Evolutionary conservation across 2,329 filamentous ascomycete species (phyloP).

Genomic region (Cladosporium sp.): DNA sequence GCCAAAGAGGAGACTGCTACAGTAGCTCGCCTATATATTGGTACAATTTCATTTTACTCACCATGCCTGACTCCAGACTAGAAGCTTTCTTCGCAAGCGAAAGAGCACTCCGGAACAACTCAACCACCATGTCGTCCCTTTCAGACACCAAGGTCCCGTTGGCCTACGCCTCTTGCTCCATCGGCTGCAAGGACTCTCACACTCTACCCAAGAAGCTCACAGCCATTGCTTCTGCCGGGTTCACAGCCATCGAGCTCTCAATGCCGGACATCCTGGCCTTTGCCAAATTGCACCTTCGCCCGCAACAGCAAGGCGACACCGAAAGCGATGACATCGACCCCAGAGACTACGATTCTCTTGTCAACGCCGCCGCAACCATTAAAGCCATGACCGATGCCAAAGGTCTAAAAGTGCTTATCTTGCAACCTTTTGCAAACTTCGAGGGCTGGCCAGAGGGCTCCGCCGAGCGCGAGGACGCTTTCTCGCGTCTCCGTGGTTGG

Average conservation of each 20-base stretch:
- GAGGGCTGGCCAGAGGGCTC: conserved; percentile 69
- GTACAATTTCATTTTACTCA: not conserved
- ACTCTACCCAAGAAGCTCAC: conserved; percentile 62
- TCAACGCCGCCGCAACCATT: conserved; percentile 57
- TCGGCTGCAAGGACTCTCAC: conserved; percentile 51
- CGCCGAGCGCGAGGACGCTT: conserved; percentile 62
- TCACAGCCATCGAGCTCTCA: conserved; percentile 70
- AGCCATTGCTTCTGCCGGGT: conserved; percentile 66
- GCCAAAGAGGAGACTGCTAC: not conserved
- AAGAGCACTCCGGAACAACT: conserved; percentile 9
- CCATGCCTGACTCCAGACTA: conserved; percentile 24
- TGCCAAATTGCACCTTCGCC: conserved; percentile 54
- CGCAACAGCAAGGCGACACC: conserved; percentile 29
- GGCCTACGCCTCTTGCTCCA: conserved; percentile 60
- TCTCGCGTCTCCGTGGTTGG: conserved; percentile 66
- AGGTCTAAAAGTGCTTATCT: conserved; percentile 64
- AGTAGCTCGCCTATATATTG: not conserved
- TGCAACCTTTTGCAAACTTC: conserved; percentile 76
- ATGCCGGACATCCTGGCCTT: conserved; percentile 72
- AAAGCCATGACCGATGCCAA: conserved; percentile 57
- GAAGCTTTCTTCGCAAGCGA: conserved; percentile 23
- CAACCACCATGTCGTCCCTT: conserved; percentile 27
- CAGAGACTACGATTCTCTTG: conserved; percentile 62
- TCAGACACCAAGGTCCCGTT: conserved; percentile 45
- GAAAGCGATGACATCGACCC: conserved; percentile 48